These are phyloP conservation scores for Hsuehochloa calcarea DNA, from an alignment of 176 grass and related monocot genomes.

Conservation along the genomic window DNA sequence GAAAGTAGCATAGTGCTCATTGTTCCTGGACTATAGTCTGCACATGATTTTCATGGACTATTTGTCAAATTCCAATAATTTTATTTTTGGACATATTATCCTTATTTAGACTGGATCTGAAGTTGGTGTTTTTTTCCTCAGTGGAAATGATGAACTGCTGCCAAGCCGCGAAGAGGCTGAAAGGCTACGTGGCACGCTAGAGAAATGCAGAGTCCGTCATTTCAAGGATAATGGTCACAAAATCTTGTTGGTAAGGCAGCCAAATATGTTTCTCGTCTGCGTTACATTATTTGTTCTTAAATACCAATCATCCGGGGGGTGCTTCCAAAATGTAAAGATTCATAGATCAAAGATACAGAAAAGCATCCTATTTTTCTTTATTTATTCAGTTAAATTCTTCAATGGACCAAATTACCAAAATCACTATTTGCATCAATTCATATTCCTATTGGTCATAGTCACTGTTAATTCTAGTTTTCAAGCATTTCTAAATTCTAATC, in stretches of 20 bases:
- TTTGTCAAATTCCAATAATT: neutral
- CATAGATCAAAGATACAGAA: neutral
- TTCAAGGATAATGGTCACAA: conserved; percentile 77
- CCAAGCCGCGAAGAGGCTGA: conserved; percentile 78
- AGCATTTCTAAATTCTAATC: neutral
- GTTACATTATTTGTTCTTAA: neutral
- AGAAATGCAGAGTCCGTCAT: conserved; percentile 67
- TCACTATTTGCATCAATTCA: neutral
- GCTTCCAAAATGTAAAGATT: neutral
- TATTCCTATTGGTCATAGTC: neutral
- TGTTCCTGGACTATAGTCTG: neutral
- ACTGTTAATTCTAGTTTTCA: neutral
- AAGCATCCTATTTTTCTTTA: neutral
- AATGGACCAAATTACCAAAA: neutral
- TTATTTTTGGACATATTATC: neutral
- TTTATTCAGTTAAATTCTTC: neutral
- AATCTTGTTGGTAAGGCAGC: conserved; percentile 63
- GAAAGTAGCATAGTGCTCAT: neutral
- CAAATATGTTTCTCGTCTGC: neutral
- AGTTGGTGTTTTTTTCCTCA: conserved; percentile 30
- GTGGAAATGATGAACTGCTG: conserved; percentile 85
- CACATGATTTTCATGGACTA: neutral
- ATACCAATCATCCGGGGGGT: neutral
- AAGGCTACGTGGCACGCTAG: conserved; percentile 43
- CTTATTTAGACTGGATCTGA: conserved; percentile 30